phyloP scores from a whole-genome alignment of 495 filamentous ascomycete species.

The Penicillium daleae region DNA sequence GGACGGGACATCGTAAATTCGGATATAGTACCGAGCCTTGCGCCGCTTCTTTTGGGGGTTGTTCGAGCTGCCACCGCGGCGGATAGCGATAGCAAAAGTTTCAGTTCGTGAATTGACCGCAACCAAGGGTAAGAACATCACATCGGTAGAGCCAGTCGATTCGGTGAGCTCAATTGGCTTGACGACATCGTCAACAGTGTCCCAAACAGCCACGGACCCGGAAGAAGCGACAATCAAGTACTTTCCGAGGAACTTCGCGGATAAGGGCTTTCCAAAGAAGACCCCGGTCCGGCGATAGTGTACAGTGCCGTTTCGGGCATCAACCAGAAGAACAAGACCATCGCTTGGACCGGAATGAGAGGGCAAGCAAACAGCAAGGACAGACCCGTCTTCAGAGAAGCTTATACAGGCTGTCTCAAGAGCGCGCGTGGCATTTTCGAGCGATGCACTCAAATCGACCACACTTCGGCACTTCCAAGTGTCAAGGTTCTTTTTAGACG shows the following conservation, averaged over 20 bases:
- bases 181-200: constrained; percentile 47
- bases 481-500: constrained; percentile 54
- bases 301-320: constrained; percentile 38
- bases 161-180: constrained; percentile 30
- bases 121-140: constrained; percentile 27
- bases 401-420: constrained; percentile 50
- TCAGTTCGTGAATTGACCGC: constrained; percentile 43
- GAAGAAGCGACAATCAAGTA: constrained; percentile 43
- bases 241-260: constrained; percentile 39
- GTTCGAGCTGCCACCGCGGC: constrained; percentile 7
- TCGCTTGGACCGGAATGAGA: constrained; percentile 27
- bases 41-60: constrained; percentile 29
- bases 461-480: constrained; percentile 73
- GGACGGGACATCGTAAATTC: constrained; percentile 45
- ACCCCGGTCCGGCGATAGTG: constrained; percentile 38
- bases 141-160: constrained; percentile 10
- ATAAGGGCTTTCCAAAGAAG: constrained; percentile 35
- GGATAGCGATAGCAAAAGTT: constrained; percentile 40
- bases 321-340: constrained; percentile 40
- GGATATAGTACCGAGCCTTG: constrained; percentile 29
- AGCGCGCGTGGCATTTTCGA: constrained; percentile 40
- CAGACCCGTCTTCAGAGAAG: constrained; percentile 87
- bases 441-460: constrained; percentile 53
- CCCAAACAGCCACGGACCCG: constrained; percentile 44
- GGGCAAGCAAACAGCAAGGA: constrained; percentile 65